phyloP scores from a whole-genome alignment of 2,329 filamentous ascomycete genomes.

The Exophiala lecanii-corni region DNA sequence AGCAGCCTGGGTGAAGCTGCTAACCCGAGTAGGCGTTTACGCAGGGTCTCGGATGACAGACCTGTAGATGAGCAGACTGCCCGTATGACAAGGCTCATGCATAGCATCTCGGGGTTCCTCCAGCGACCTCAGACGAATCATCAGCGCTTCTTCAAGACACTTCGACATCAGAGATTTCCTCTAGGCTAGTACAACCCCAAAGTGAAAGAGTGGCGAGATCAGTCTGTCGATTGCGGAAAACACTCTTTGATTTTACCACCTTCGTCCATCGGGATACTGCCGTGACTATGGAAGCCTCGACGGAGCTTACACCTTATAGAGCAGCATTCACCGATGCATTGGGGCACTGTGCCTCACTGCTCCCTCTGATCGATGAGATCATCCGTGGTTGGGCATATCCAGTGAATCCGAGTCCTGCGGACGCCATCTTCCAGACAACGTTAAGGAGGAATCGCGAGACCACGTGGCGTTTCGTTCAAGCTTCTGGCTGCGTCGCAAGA shows the following conservation, averaged over 20 bases:
- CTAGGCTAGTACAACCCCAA: too few relatives aligned
- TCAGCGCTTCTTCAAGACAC: too few relatives aligned
- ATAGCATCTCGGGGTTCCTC: slow-evolving; percentile 57
- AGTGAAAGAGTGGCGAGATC: slow-evolving; percentile 54
- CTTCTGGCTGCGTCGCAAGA: slow-evolving; percentile 53
- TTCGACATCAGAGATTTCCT: slow-evolving; percentile 39
- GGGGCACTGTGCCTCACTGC: slow-evolving; percentile 42
- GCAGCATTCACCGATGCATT: slow-evolving; percentile 39
- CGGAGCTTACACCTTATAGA: slow-evolving; percentile 32
- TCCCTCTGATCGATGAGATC: slow-evolving; percentile 55
- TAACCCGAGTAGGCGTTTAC: slow-evolving; percentile 43
- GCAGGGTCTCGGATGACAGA: slow-evolving; percentile 42
- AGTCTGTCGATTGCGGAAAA: slow-evolving; percentile 50
- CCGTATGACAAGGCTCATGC: slow-evolving; percentile 54
- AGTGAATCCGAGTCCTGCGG: slow-evolving; percentile 49
- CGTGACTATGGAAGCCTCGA: slow-evolving; percentile 27
- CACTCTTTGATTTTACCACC: slow-evolving; percentile 50
- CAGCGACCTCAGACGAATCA: too few relatives aligned
- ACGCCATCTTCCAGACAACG: slow-evolving; percentile 52
- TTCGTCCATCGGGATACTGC: slow-evolving; percentile 27
- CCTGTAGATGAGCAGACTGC: slow-evolving; percentile 43
- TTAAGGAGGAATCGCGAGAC: slow-evolving; percentile 53
- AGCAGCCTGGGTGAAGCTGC: slow-evolving; percentile 39
- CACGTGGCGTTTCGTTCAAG: slow-evolving; percentile 58
- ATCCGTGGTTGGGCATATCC: slow-evolving; percentile 56